Conservation (phyloP, 1,139 yeast species). For the Blastobotrys niveus region DNA sequence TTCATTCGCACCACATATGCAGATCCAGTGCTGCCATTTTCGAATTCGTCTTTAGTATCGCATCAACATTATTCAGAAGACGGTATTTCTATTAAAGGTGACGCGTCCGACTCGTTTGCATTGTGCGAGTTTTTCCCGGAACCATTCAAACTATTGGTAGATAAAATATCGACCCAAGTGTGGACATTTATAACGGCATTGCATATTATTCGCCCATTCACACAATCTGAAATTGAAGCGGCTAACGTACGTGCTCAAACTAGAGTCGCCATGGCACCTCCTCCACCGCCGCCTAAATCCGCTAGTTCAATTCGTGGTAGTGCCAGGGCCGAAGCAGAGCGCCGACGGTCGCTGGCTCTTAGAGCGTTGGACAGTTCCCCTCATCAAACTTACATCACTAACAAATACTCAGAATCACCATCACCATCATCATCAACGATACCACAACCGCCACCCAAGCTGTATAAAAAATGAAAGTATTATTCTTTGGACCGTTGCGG, state of each 20-base stretch:
- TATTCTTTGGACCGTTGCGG: slow-evolving; percentile 23
- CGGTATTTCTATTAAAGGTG: slow-evolving; percentile 55
- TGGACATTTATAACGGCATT: slow-evolving; percentile 13
- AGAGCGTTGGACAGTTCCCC: slow-evolving; percentile 59
- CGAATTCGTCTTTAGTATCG: slow-evolving; percentile 9
- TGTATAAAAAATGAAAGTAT: slow-evolving; percentile 17
- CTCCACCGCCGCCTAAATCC: neutral
- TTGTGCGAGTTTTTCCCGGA: slow-evolving; percentile 71
- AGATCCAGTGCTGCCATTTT: slow-evolving; percentile 33
- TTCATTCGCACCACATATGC: slow-evolving; percentile 52
- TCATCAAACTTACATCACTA: neutral
- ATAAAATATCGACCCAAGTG: slow-evolving; percentile 21
- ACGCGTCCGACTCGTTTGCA: slow-evolving; percentile 84
- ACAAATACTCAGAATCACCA: neutral
- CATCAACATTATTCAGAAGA: slow-evolving; percentile 15
- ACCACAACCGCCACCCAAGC: neutral
- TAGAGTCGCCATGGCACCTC: slow-evolving; percentile 15
- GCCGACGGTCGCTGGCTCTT: slow-evolving; percentile 79
- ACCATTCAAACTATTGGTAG: slow-evolving; percentile 46
- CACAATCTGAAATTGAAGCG: slow-evolving; percentile 22
- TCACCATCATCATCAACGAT: neutral
- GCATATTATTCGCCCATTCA: slow-evolving; percentile 19
- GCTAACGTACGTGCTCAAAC: slow-evolving; percentile 25
- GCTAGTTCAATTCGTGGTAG: slow-evolving; percentile 12
- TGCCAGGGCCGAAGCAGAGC: slow-evolving; percentile 56